These are phyloP conservation scores for Diaporthe velutina DNA, from an alignment of 2,329 filamentous ascomycete genomes.

Conservation along the genomic window DNA sequence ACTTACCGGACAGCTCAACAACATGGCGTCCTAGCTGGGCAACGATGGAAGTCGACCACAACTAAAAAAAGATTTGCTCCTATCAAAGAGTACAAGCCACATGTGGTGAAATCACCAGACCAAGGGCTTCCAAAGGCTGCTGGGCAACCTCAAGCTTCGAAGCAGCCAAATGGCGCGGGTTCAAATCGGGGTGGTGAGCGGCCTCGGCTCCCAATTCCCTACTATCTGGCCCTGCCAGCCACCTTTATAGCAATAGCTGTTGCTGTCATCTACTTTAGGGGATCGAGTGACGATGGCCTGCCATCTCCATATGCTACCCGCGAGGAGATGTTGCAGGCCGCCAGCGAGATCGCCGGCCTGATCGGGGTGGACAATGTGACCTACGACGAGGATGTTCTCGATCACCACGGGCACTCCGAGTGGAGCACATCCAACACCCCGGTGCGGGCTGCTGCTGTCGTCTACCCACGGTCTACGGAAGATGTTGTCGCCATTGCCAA, in stretches of 20 bases:
- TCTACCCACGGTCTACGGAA: conserved; percentile 73
- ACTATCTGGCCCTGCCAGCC: conserved; percentile 19
- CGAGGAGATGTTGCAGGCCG: conserved; percentile 57
- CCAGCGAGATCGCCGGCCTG: conserved; percentile 63
- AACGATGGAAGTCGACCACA: conserved; percentile 17
- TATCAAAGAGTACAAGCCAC: conserved; percentile 8
- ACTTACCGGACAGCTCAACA: not conserved
- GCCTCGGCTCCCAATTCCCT: conserved; percentile 6
- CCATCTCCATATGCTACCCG: conserved; percentile 20
- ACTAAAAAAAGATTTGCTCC: not conserved
- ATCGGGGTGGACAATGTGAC: conserved; percentile 72
- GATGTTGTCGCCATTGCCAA: conserved; percentile 74
- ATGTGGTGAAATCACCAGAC: not conserved
- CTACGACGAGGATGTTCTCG: conserved; percentile 73
- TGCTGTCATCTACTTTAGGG: not conserved
- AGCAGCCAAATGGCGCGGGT: not conserved
- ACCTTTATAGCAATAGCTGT: conserved; percentile 10
- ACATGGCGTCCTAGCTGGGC: not conserved
- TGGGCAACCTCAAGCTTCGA: not conserved
- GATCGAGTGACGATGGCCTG: not conserved
- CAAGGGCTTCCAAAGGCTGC: not conserved
- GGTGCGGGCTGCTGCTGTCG: conserved; percentile 73
- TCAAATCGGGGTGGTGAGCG: not conserved
- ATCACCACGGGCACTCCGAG: conserved; percentile 76
- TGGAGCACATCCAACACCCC: conserved; percentile 78